Conservation (phyloP, 106 monocot genomes). For the Dendrobium catenatum region DNA sequence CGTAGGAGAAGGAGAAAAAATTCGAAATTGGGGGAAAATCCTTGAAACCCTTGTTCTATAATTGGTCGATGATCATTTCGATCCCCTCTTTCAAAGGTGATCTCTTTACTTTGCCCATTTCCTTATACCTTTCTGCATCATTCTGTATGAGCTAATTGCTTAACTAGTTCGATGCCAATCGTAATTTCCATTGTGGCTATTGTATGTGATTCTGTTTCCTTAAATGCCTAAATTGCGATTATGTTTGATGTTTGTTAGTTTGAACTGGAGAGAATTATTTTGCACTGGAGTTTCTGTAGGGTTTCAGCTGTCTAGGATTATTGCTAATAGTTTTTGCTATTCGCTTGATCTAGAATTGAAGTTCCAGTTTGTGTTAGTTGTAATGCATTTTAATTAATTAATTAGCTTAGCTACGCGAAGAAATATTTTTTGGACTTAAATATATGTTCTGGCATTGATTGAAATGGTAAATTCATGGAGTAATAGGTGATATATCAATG, state of each 20-base stretch:
- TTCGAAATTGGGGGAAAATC: neutral
- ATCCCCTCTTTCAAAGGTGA: neutral
- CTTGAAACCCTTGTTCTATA: conserved; percentile 1
- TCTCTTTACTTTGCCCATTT: neutral
- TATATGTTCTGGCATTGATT: neutral
- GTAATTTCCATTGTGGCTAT: neutral
- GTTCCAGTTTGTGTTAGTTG: neutral
- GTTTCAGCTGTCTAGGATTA: neutral
- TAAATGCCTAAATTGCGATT: conserved; percentile 1
- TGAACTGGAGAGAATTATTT: too few relatives aligned
- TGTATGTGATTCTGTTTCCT: neutral
- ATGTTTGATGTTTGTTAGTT: neutral
- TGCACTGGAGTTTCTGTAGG: neutral
- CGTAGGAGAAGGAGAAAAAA: neutral
- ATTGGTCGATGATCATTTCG: conserved; percentile 1
- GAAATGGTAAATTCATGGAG: neutral
- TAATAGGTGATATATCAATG: neutral
- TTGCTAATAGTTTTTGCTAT: neutral
- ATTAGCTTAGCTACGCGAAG: neutral
- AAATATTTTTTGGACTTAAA: neutral
- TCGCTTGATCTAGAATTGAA: neutral
- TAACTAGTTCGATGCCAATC: neutral
- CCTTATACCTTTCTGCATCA: neutral
- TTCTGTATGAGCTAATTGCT: neutral
- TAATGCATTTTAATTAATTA: neutral